Conservation (phyloP, 257 asterid species). For the Solanum stenotomum region DNA sequence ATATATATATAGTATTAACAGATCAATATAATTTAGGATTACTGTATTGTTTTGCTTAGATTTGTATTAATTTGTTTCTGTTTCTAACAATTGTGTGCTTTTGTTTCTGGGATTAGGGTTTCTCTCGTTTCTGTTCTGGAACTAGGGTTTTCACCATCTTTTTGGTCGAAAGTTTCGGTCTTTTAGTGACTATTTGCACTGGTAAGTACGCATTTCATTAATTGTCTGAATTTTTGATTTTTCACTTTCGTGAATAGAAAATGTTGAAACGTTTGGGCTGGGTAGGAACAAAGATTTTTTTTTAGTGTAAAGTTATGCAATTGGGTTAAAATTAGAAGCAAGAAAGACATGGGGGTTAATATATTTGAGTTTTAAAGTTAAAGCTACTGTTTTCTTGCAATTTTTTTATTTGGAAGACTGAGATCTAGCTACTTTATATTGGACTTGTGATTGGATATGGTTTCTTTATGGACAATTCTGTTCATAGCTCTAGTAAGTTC, state of each 20-base stretch:
- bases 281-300: neutral
- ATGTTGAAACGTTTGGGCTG: neutral
- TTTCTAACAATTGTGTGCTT: neutral
- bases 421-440: neutral
- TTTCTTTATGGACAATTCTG: neutral
- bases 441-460: neutral
- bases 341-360: neutral
- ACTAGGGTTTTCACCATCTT: neutral
- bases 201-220: neutral
- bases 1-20: neutral
- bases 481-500: neutral
- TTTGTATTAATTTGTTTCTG: neutral
- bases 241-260: neutral
- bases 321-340: neutral
- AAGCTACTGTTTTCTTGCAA: neutral
- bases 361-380: neutral
- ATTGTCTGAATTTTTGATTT: neutral
- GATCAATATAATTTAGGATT: neutral
- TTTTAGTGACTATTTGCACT: neutral
- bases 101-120: constrained; percentile 7
- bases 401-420: neutral
- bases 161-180: neutral
- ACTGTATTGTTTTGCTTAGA: neutral
- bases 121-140: neutral
- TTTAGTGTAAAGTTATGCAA: neutral